Conservation (phyloP, 768 basidiomycete species). For the Leccinum broughii region DNA sequence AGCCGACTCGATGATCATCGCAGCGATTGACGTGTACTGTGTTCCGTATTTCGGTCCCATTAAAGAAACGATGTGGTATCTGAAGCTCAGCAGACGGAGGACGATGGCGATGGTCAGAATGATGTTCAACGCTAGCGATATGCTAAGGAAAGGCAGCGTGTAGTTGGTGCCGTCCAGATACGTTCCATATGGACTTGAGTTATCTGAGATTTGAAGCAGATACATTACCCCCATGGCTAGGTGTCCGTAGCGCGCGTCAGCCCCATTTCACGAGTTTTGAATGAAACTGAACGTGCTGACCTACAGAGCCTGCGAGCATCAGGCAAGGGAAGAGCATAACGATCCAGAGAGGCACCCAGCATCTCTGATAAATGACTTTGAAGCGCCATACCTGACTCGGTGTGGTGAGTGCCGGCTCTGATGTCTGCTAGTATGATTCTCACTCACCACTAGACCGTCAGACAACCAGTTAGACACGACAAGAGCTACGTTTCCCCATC, state of each 20-base stretch:
- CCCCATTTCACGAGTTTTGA: not conserved
- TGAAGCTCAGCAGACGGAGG: not conserved
- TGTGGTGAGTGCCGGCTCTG: not conserved
- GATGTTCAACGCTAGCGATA: not conserved
- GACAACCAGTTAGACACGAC: not conserved
- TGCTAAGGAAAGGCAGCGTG: not conserved
- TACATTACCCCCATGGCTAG: not conserved
- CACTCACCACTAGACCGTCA: not conserved
- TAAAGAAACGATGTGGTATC: not conserved
- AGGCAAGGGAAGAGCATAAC: not conserved
- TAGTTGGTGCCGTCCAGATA: not conserved
- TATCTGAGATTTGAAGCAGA: not conserved
- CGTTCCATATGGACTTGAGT: not conserved
- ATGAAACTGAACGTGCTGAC: not conserved
- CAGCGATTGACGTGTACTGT: not conserved
- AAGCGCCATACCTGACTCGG: not conserved
- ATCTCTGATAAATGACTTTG: not conserved
- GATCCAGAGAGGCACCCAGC: not conserved
- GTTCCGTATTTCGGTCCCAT: not conserved
- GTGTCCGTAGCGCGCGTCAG: not conserved
- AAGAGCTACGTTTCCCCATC: not conserved
- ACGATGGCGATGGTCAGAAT: not conserved
- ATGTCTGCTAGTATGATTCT: not conserved
- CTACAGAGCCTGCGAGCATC: not conserved
- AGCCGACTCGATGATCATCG: not conserved